Base-by-base conservation (phyloP, 2,329 filamentous ascomycete genomes). In the Penicillium polonicum region DNA sequence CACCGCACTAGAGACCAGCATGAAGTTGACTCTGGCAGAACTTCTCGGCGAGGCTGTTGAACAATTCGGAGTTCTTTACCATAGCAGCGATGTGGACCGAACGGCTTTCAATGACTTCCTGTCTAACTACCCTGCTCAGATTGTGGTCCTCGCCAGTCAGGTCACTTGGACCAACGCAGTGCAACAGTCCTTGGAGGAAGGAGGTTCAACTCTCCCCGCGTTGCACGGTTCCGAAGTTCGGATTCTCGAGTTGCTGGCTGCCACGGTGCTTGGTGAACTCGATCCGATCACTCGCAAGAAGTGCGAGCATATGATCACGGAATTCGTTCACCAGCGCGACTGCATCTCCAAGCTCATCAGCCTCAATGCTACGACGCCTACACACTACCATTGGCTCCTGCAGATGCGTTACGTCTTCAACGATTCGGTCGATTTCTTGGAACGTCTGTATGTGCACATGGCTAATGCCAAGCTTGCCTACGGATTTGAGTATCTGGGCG, bases 241-340 rank as follows among this genome's bases (percentile, higher is more conserved):
- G 68, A 85, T 97, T 29, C 86, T 99, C 44, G 87, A 90, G 55
- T 81, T 96, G 23, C 87, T 99, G 55, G 94, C 94, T 21, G 84
- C 90, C 39, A 93, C 91, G 3, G 94, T 99, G 13, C 82, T 99
- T 17, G 91, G 90, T 39, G 92, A 99, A 69, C 84, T 99, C 23
- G 89, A 92, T 64, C 81, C 91, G 7, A 89, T 97, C 49, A 86
- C 90, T 70, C 85, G 94, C 61, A 96, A 96, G 82, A 97, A 96
- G 80, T 99, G 93, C 76, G 94, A 99, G 74, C 93, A 97, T 76
- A 84, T 99, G 64, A 99, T 99, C 71, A 99, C 95, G 0, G 95
- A 99, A 74, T 97, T 94, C 71, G 94, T 99, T 15, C 94, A 99
- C 73, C 95, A 99, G 75, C 89, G 94, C 60, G 94, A 99, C 74